Evolutionary conservation across 257 asterid genomes (phyloP), one percentile per base, ranked within the genome.

Genomic region (Solanum bulbocastanum): DNA sequence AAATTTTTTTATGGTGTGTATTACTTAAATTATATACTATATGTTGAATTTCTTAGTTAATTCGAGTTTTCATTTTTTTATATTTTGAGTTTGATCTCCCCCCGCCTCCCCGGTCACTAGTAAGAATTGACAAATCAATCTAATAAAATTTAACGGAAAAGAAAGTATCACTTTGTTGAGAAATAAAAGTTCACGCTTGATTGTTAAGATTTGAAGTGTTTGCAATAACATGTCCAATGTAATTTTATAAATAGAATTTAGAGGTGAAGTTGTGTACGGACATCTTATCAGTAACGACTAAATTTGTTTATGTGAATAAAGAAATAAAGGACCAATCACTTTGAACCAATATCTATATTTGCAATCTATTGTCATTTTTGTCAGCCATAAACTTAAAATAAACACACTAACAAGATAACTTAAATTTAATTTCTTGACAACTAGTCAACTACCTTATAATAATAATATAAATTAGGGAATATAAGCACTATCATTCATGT

Each of bases 231-330:
- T 12, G 1, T 66, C 1, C 2, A 10, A 4, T 68, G 1, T 30
- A 69, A 32, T 69, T 15, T 7, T 16, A 3, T 3, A 1, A 71
- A 9, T 1, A 8, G 0, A 71, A 8, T 1, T 1, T 15, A 6
- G 3, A 30, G 3, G 2, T 1, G 3, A 0, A 5, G 3, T 1
- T 27, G 4, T 56, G 0, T 7, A 56, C 0, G 4, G 4, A 18
- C 0, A 56, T 56, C 4, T 56, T 56, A 18, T 66, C 1, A 0
- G 3, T 23, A 33, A 33, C 8, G 0, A 0, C 18, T 20, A 36
- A 4, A 37, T 74, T 13, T 37, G 6, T 2, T 3, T 3, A 74
- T 5, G 83, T 37, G 32, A 74, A 22, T 74, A 10, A 74, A 36
- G 6, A 22, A 56, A 0, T 56, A 2, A 85, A 85, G 33, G 32